Evolutionary conservation across 805 yeast genomes (phyloP), one percentile per base, ranked within the genome.

Genomic region (Wickerhamomyces bovis): DNA sequence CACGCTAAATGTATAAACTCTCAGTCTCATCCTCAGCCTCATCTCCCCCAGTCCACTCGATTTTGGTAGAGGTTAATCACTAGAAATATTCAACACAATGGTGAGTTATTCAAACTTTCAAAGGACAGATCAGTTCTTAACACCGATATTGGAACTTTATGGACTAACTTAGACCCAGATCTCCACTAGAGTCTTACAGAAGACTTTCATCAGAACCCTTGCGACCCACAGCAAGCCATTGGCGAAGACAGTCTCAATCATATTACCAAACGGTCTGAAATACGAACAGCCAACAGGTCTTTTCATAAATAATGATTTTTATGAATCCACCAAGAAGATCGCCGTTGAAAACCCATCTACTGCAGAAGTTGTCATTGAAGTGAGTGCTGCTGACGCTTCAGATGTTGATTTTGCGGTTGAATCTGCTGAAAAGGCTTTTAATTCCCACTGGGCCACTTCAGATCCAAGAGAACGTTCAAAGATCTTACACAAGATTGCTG

Each of bases 201-300:
- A 33, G 36, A 33, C 36, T 2, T 16, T 33, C 10, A 33, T 33
- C 12, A 33, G 36, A 33, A 16, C 18, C 10, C 20, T 33, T 28
- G 31, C 31, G 16, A 16, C 36, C 16, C 20, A 33, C 10, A 33
- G 20, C 18, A 33, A 16, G 20, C 20, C 11, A n/a, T 20, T 48
- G 16, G 66, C 68, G 13, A 53, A 57, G 41, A 46, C 75, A 4
- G 70, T 71, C 10, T 68, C 68, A 30, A 65, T 83, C 53, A 75
- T 73, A 9, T 68, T 81, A 50, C 89, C 90, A 51, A 83, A 80
- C 53, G 90, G 90, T 23, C 54, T 69, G 28, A 68, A 72, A 31
- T 85, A 83, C 61, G 73, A 78, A 44, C 95, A 86, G 70, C 96
- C 96, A 57, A 82, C 85, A 11, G 97, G 97, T 53, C 70, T 90